phyloP scores from a whole-genome alignment of 148 eudicot species.

The Rheum nobile region DNA sequence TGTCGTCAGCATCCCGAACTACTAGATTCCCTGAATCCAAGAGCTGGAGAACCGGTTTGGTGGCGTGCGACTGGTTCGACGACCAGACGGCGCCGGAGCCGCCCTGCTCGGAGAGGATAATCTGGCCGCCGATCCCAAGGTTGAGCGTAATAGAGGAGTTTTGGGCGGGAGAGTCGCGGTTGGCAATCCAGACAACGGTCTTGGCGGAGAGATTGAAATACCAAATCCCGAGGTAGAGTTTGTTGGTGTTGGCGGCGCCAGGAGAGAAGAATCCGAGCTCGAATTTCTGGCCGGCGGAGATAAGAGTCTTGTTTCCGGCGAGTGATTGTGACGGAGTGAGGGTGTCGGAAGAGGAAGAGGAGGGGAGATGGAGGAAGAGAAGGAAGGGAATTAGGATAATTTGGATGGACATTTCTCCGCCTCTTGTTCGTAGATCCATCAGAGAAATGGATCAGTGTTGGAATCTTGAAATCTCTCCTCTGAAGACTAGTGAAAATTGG shows the following conservation, averaged over 20 bases:
- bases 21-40: slow-evolving; percentile 50
- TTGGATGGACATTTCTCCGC: neutral
- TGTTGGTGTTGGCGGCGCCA: neutral
- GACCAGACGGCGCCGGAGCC: slow-evolving; percentile 24
- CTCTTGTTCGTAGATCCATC: neutral
- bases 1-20: slow-evolving; percentile 16
- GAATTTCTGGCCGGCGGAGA: slow-evolving; percentile 3
- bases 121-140: slow-evolving; percentile 19
- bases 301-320: neutral
- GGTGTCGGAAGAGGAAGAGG: neutral
- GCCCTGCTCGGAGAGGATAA: slow-evolving; percentile 11
- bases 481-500: neutral
- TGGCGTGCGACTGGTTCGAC: neutral
- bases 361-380: neutral
- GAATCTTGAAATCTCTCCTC: neutral
- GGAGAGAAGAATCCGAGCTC: slow-evolving; percentile 24
- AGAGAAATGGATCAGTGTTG: neutral
- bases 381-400: neutral
- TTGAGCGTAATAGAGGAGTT: slow-evolving; percentile 13
- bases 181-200: slow-evolving; percentile 21
- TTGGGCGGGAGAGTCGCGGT: slow-evolving; percentile 13
- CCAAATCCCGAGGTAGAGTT: slow-evolving; percentile 21
- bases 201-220: slow-evolving; percentile 7
- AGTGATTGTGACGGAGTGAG: slow-evolving; percentile 1
- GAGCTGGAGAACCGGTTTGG: slow-evolving; percentile 28